Percentiles rank a stretch among this genome's conserved stretches.
Conservation (phyloP, 176 grass and related monocot genomes). For the Elymus sibiricus region DNA sequence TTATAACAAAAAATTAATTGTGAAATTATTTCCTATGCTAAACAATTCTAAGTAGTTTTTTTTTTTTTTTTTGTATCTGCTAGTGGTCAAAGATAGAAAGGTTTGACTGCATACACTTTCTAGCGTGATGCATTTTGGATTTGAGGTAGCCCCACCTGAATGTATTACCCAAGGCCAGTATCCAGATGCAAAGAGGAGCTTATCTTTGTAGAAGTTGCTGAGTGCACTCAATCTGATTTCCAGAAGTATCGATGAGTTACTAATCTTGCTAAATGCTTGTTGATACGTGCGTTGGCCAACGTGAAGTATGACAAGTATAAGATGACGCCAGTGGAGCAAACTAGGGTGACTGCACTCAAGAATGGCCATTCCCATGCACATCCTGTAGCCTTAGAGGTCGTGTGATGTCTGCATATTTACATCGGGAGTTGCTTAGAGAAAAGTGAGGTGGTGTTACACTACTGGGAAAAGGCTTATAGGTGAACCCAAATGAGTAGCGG, state of each 20-base stretch:
- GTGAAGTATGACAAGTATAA: slow-evolving; percentile 84
- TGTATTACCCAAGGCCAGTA: too few relatives aligned
- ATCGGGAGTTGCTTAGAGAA: background rate
- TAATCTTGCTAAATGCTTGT: slow-evolving; percentile 14
- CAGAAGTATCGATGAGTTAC: slow-evolving; percentile 7
- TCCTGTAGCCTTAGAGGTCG: slow-evolving; percentile 14
- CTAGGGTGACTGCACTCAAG: slow-evolving; percentile 11
- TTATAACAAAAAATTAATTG: background rate
- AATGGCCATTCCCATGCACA: background rate
- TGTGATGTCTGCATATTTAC: slow-evolving; percentile 31
- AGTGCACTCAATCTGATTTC: background rate
- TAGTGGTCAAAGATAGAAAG: background rate
- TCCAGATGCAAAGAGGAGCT: too few relatives aligned
- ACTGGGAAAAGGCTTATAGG: too few relatives aligned
- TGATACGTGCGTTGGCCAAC: slow-evolving; percentile 78
- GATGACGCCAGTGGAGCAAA: slow-evolving; percentile 80
- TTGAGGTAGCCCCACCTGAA: background rate
- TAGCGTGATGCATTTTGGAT: background rate
- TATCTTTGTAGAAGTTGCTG: background rate
- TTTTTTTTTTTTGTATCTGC: background rate
- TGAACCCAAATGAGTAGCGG: too few relatives aligned
- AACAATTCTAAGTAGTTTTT: background rate
- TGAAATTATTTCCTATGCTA: background rate
- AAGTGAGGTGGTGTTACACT: too few relatives aligned
- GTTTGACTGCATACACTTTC: background rate